phyloP scores from a whole-genome alignment of 2,329 filamentous ascomycete genomes.

The Scytalidium sp. region DNA sequence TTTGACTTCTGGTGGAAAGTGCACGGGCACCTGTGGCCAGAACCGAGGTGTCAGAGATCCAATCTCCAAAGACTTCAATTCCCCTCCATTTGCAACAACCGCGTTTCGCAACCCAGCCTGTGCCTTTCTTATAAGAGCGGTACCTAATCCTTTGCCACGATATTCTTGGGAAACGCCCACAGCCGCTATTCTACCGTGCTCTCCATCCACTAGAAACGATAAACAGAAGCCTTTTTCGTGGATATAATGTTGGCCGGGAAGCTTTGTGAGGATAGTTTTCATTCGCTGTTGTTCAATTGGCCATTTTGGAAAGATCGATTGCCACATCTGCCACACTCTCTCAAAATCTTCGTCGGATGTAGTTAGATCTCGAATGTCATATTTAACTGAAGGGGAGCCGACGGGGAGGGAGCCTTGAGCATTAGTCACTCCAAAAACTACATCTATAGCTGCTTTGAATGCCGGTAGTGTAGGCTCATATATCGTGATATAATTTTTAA shows the following conservation, averaged over 20 bases:
- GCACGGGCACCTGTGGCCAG: constrained; percentile 40
- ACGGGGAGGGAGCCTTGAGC: constrained; percentile 35
- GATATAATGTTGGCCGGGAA: constrained; percentile 31
- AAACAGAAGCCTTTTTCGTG: constrained; percentile 37
- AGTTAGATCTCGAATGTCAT: constrained; percentile 15
- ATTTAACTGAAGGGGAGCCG: constrained; percentile 13
- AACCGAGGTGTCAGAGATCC: constrained; percentile 38
- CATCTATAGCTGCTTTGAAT: constrained; percentile 34
- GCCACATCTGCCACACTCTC: constrained; percentile 30
- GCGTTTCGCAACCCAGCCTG: constrained; percentile 21
- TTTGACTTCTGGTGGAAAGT: constrained; percentile 30
- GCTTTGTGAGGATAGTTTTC: constrained; percentile 21
- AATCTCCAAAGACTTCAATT: constrained; percentile 18
- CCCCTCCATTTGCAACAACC: constrained; percentile 21
- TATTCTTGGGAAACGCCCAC: constrained; percentile 32
- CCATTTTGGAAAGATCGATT: constrained; percentile 33
- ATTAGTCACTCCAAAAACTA: constrained; percentile 33
- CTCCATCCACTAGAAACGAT: constrained; percentile 27
- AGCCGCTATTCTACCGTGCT: constrained; percentile 29
- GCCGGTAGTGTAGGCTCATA: constrained; percentile 41
- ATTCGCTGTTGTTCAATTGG: constrained; percentile 25
- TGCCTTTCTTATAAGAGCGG: constrained; percentile 28
- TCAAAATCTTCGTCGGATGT: constrained; percentile 25
- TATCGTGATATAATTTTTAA: constrained; percentile 39
- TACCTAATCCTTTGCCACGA: constrained; percentile 36